Evolutionary conservation across 1,139 yeast genomes (phyloP), one percentile per base, ranked within the genome.

Genomic region (Sugiyamaella xylanicola): DNA sequence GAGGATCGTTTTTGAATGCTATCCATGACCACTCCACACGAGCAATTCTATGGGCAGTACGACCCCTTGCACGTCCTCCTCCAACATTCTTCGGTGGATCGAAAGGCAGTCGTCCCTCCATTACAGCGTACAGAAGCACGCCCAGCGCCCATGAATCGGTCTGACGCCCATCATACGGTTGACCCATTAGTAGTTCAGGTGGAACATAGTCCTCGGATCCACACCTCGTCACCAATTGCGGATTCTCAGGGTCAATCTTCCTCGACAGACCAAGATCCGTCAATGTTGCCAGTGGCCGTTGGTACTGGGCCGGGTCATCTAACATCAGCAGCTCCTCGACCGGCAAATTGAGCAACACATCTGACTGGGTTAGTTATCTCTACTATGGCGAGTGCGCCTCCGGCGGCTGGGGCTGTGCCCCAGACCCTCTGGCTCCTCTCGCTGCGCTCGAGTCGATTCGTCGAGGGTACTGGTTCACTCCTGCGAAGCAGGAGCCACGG

Each of bases 141-240:
- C 98, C 99, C 5, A 91, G 72, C 1, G 97, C 89, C 99, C 99
- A 93, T 15, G 93, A 79, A 68, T 93, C 99, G 44, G 95, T 86
- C 61, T 88, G 82, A 54, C 87, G 80, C 2, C 99, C 99, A 66
- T 92, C 92, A 67, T 93, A 93, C 17, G 89, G 85, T 57, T 89
- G 77, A 0, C 98, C 98, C 84, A 93, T 83, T 42, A 93, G 74
- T 36, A 93, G 74, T 69, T 93, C 99, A 0, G 98, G 99, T 0
- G 97, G 85, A 1, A 93, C 96, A 64, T 93, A 93, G 69, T 93
- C 98, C 61, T 90, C 97, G 0, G 96, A 87, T 0, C 99, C 99
- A 71, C 99, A 93, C 57, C 98, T 74, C 0, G 98, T 92, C 1
- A 86, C 78, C 27, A 95, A 77, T 56, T 86, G 64, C 41, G 91